Conservation (phyloP, 441 rosid genomes). For the Eutrema salsugineum region DNA sequence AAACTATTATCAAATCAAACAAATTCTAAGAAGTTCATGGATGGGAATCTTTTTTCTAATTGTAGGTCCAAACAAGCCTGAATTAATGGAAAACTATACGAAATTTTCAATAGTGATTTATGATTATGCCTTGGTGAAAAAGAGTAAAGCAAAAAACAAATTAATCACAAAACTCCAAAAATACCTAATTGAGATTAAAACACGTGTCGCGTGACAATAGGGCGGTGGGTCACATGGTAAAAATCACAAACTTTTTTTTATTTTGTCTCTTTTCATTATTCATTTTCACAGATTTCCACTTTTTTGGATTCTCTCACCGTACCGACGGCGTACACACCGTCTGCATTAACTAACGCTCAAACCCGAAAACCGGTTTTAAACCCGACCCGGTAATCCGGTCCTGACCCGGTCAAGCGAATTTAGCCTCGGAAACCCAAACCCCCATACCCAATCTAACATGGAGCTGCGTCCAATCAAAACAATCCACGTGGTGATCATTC, state of each 20-base stretch:
- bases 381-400: slow-evolving; percentile 24
- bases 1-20: too few species aligned
- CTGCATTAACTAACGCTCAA: slow-evolving; percentile 17
- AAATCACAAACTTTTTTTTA: not conserved
- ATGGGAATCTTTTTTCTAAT: not conserved
- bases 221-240: slow-evolving; percentile 35
- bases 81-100: slow-evolving; percentile 21
- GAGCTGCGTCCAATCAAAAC: slow-evolving; percentile 23
- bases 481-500: slow-evolving; percentile 40
- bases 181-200: not conserved
- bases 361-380: slow-evolving; percentile 5
- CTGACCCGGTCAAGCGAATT: slow-evolving; percentile 29
- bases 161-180: slow-evolving; percentile 27
- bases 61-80: slow-evolving; percentile 27
- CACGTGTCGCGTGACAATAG: slow-evolving; percentile 28
- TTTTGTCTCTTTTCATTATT: slow-evolving; percentile 15
- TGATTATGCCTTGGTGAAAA: slow-evolving; percentile 26
- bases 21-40: not conserved
- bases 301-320: slow-evolving; percentile 30
- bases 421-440: slow-evolving; percentile 37
- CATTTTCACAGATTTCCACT: slow-evolving; percentile 19
- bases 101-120: slow-evolving; percentile 2
- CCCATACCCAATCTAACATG: slow-evolving; percentile 25
- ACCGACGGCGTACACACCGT: slow-evolving; percentile 35
- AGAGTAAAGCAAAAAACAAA: not conserved